phyloP scores from a whole-genome alignment of 208 protist species.

The Leishmania amazonensis region DNA sequence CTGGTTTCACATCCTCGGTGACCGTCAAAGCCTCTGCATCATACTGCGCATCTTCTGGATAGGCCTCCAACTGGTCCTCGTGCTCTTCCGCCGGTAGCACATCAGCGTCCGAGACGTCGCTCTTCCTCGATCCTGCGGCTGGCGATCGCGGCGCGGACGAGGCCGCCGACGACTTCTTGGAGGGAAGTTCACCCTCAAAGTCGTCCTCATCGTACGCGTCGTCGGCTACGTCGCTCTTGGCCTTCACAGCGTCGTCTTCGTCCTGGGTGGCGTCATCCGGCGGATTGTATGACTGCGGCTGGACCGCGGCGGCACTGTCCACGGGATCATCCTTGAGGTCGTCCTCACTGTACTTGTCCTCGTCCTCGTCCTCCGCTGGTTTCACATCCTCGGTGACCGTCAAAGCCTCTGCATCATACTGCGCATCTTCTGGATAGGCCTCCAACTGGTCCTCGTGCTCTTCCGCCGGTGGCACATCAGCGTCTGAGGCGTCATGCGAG shows the following conservation, averaged over 20 bases:
- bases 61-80: not conserved
- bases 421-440: not conserved
- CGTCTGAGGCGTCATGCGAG: not conserved
- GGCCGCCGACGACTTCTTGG: conserved; percentile 9
- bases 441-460: not conserved
- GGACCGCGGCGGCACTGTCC: not conserved
- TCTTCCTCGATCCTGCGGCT: not conserved
- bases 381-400: not conserved
- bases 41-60: not conserved
- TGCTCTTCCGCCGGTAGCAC: not conserved
- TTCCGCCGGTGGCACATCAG: not conserved
- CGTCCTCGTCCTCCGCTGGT: not conserved
- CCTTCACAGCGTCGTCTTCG: conserved; percentile 4
- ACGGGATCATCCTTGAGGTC: not conserved
- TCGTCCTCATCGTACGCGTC: conserved; percentile 31
- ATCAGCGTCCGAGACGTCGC: not conserved
- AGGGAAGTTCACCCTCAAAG: conserved; percentile 32
- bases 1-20: not conserved
- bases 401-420: too few species aligned
- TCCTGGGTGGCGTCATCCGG: not conserved
- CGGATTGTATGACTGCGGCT: not conserved
- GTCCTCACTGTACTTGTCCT: not conserved
- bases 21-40: not conserved
- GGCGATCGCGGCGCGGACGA: not conserved
- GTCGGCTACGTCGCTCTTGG: not conserved